Conservation (phyloP, 306 rosid genomes). For the Dalbergia cochinchinensis region DNA sequence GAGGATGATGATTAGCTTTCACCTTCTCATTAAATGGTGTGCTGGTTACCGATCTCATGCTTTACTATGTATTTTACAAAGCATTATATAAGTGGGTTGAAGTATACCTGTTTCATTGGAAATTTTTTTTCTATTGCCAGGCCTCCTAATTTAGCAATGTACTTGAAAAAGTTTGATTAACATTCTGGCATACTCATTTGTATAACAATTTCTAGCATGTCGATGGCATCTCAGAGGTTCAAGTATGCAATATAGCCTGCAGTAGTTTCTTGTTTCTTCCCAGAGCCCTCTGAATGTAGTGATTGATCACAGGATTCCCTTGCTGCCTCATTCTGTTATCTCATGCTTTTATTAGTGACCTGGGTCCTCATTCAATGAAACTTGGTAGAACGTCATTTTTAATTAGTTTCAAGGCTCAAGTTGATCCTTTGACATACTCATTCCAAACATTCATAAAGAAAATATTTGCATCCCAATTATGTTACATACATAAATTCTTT, state of each 20-base stretch:
- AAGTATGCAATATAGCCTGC: background rate
- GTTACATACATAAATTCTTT: no score
- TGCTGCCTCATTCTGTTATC: background rate
- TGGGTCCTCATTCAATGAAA: background rate
- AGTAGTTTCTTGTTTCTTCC: background rate
- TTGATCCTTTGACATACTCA: background rate
- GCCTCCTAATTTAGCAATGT: slow-evolving; percentile 31
- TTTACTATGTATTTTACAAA: slow-evolving; percentile 38
- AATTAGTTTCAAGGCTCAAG: background rate
- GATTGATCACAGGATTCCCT: slow-evolving; percentile 16
- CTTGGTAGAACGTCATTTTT: background rate
- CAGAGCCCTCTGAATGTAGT: slow-evolving; percentile 23
- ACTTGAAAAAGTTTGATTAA: slow-evolving; percentile 10
- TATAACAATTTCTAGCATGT: slow-evolving; percentile 28
- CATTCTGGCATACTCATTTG: slow-evolving; percentile 6
- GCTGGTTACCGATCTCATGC: slow-evolving; percentile 28
- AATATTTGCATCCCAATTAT: no score
- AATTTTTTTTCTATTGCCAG: slow-evolving; percentile 36
- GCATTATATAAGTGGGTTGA: slow-evolving; percentile 40
- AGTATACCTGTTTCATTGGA: slow-evolving; percentile 30
- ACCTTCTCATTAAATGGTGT: slow-evolving; percentile 34
- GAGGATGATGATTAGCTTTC: slow-evolving; percentile 86
- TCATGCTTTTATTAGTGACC: background rate
- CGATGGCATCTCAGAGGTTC: slow-evolving; percentile 21
- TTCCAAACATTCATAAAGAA: background rate